These are phyloP conservation scores for Erodium moschatum DNA, from an alignment of 441 rosid species.

Conservation along the genomic window DNA sequence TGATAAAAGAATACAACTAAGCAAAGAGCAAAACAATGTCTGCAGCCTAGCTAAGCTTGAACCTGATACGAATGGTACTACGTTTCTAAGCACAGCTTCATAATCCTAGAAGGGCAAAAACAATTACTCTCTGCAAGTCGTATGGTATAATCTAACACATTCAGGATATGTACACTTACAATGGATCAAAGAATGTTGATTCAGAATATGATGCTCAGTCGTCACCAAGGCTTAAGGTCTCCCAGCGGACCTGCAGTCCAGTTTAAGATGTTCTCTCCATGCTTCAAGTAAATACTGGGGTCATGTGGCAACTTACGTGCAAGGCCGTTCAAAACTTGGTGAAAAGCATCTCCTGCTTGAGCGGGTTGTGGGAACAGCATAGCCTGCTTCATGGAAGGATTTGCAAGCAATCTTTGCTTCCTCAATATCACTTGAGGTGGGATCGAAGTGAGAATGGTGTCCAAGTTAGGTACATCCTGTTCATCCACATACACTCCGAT, in stretches of 20 bases:
- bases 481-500: conserved; percentile 79
- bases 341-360: conserved; percentile 67
- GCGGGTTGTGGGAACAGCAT: conserved; percentile 67
- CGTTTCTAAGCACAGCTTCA: too few species aligned
- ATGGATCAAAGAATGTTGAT: neutral
- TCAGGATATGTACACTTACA: neutral
- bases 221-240: conserved; percentile 64
- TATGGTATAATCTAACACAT: neutral
- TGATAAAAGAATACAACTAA: too few species aligned
- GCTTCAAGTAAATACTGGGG: conserved; percentile 36
- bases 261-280: conserved; percentile 51
- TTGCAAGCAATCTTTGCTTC: conserved; percentile 59
- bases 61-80: too few species aligned
- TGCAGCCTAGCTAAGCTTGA: too few species aligned
- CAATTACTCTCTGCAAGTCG: too few species aligned
- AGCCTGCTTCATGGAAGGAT: conserved; percentile 75
- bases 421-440: conserved; percentile 52
- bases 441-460: conserved; percentile 56
- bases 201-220: neutral
- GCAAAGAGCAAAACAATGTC: too few species aligned
- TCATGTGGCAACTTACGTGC: conserved; percentile 64
- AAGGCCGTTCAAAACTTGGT: conserved; percentile 64
- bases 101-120: too few species aligned
- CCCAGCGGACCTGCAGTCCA: conserved; percentile 72
- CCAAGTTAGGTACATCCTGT: conserved; percentile 64